Base-by-base conservation (phyloP, 1,284 basidiomycete genomes). In the Sutorius eximius region DNA sequence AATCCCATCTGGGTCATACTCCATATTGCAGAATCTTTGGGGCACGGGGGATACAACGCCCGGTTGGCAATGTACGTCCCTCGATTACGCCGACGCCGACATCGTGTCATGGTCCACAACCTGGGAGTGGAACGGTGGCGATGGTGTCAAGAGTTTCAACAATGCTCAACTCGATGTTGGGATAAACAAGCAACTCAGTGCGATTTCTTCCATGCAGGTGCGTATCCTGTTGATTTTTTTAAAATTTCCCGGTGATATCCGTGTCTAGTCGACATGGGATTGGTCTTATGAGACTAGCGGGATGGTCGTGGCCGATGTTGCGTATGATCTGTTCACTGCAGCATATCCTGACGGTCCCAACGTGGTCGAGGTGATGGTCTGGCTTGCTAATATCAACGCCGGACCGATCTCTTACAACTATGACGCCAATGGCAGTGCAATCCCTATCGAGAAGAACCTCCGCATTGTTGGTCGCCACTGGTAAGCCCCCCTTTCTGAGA, bases 301-400 rank as follows among this genome's bases (percentile, higher is more conserved):
- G 10, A 57, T 56, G 0, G 61, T 75, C 54, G 77, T 82, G 41
- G 78, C 80, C 0, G 76, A 87, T 56, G 75, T 85, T 45, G 81
- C 83, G 11, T 87, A 77, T 58, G 85, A 87, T 59, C 59, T 86
- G 1, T 87, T 87, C 73, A 86, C 85, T 0, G 77, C 84, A 2
- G 68, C 67, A 54, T 73, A 73, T 1, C 44, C 81, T 33, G 77
- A 77, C 2, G 84, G 84, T n/a, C 69, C 74, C 18, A 76, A 77
- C 56, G 73, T 71, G 32, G 77, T 82, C 61, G 86, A 87, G 63
- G 77, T 86, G 58, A 87, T 87, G 85, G 70, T 87, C 56, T 87
- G 86, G 85, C 75, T 86, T 15, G 82, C 75, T 6, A 82, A 81
- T 64, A 76, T 70, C 71, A 79, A 80, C 58, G 77, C 84, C 10